phyloP scores from a whole-genome alignment of 2,329 filamentous ascomycete genomes.

The Periconia macrospinosa region DNA sequence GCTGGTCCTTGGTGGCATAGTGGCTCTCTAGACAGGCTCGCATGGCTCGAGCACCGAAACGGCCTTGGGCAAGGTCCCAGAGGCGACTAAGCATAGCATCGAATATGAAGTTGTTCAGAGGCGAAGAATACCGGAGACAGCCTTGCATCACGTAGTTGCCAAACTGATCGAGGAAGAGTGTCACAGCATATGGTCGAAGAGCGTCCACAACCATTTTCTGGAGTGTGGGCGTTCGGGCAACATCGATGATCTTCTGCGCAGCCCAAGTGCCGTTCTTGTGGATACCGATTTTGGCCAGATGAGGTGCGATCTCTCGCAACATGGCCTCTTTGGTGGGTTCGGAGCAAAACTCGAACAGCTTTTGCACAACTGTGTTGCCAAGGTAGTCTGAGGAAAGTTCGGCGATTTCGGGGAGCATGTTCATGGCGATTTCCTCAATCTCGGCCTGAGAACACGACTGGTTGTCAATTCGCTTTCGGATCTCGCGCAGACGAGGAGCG shows the following conservation, averaged over 20 bases:
- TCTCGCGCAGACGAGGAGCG: conserved; percentile 90
- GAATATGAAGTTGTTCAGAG: conserved; percentile 95
- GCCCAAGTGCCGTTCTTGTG: conserved; percentile 99
- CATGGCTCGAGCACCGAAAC: conserved; percentile 95
- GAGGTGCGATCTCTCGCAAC: conserved; percentile 83
- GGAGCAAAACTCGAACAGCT: conserved; percentile 95
- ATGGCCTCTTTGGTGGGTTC: conserved; percentile 89
- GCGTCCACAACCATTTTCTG: conserved; percentile 83
- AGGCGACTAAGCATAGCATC: conserved; percentile 93
- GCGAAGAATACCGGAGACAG: conserved; percentile 86
- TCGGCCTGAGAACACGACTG: conserved; percentile 82
- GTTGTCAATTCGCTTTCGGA: conserved; percentile 97
- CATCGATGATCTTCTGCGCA: conserved; percentile 98
- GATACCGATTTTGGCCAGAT: conserved; percentile 93
- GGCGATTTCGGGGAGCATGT: conserved; percentile 95
- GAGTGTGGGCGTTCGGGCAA: conserved; percentile 81
- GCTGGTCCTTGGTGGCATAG: conserved; percentile 91
- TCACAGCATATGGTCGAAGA: conserved; percentile 82
- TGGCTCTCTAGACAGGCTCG: conserved; percentile 95
- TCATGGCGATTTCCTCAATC: conserved; percentile 87
- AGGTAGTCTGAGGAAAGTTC: conserved; percentile 95
- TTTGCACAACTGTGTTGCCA: conserved; percentile 99
- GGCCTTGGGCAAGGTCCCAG: conserved; percentile 90
- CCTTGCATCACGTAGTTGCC: conserved; percentile 98
- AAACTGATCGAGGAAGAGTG: conserved; percentile 94